A percentile compares a stretch with the other conserved stretches of the same genome.
Evolutionary conservation across 2,329 filamentous ascomycete genomes (phyloP).

Genomic region (Chrysoporthe deuterocubensis): DNA sequence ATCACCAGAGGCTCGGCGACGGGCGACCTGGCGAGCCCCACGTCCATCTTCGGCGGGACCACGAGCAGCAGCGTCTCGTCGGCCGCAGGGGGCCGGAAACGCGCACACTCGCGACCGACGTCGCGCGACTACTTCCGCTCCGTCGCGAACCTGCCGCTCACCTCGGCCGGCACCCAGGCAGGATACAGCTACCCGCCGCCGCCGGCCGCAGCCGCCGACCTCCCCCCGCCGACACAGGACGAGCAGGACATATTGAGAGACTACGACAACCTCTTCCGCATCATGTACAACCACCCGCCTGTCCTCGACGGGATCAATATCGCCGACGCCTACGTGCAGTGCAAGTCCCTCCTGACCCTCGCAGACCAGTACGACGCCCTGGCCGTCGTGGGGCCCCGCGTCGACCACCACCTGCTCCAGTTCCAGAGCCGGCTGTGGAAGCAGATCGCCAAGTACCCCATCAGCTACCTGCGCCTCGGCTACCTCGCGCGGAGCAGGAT

Average conservation of each 20-base stretch:
- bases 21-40: constrained; percentile 26
- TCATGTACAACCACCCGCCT: constrained; percentile 93
- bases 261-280: constrained; percentile 93
- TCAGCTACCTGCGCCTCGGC: constrained; percentile 87
- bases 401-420: constrained; percentile 91
- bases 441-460: constrained; percentile 94
- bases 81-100: constrained; percentile 49
- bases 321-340: constrained; percentile 89
- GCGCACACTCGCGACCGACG: constrained; percentile 50
- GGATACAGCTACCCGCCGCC: constrained; percentile 43
- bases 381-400: constrained; percentile 81
- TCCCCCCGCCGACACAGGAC: constrained; percentile 55
- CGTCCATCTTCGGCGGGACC: constrained; percentile 63
- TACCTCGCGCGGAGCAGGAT: constrained; percentile 83
- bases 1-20: constrained; percentile 21
- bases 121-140: constrained; percentile 77
- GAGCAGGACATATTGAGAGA: constrained; percentile 82
- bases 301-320: constrained; percentile 84
- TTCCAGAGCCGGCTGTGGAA: constrained; percentile 93
- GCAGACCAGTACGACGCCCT: constrained; percentile 96
- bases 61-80: constrained; percentile 45
- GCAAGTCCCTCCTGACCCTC: constrained; percentile 83
- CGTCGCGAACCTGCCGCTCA: constrained; percentile 74
- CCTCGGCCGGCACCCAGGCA: constrained; percentile 51
- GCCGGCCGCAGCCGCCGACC: constrained; percentile 31